Base-by-base conservation (phyloP, 176 grass and related monocot species). In the Metroxylon sagu region DNA sequence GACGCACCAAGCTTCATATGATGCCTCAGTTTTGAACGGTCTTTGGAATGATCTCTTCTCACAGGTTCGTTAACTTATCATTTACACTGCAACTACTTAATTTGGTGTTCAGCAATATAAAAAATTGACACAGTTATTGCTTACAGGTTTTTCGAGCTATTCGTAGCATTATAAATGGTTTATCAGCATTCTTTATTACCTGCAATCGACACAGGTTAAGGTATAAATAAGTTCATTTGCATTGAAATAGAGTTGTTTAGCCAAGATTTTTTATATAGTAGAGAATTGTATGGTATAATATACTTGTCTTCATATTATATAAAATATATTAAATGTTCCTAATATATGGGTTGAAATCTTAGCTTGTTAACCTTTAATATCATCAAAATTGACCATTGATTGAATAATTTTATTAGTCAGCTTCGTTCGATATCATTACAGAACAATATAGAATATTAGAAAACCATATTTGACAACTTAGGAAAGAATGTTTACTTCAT, bases 11-110 rank as follows among this genome's bases (percentile, higher is more conserved):
- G 78, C 77, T 43, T 19, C 72, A 16, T 76, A 77, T 3, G 90
- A 89, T 54, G 83, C 80, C 19, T 86, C 86, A 25, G 68, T 75
- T 12, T 74, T 85, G 67, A 76, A 79, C 49, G 57, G 64, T 1
- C 66, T 95, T 16, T 95, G 90, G 90, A 86, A 95, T 49, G 86
- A 95, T 30, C 86, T 95, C 73, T 89, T 95, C 59, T 95, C 90
- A 0, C 90, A 89, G 75, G 87, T 89, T 18, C 10, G 10, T 26
- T 23, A 21, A 50, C 29, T 15, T 14, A 49, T 50, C 7, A 21
- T 25, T 17, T 57, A 51, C 19, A 1, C 19, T 16, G 17, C 10
- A 35, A 5, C 2, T 5, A 1, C 17, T n/a, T 28, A 54, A 15
- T 5, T 2, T 23, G 62, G 23, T 19, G 12, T 35, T 5, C 51